These are phyloP conservation scores for Lentinus brumalis DNA, from an alignment of 768 basidiomycete genomes.

Conservation along the genomic window DNA sequence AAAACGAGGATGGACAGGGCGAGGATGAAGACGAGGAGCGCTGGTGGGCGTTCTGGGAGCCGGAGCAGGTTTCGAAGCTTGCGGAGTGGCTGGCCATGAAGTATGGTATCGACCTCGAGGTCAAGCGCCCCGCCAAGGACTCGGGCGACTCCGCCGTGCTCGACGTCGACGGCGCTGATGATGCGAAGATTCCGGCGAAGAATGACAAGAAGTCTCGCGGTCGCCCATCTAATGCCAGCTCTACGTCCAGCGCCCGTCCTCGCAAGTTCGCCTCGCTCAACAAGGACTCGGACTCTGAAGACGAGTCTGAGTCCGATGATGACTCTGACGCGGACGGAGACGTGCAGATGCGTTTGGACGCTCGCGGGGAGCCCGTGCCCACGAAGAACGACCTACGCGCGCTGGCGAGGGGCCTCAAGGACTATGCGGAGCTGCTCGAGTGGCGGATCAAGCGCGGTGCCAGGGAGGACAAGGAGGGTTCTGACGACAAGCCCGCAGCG, in stretches of 20 bases:
- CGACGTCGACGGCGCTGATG: background rate
- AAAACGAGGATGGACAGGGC: constrained; percentile 30
- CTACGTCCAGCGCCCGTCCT: background rate
- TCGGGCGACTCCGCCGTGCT: background rate
- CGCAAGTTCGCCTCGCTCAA: constrained; percentile 10
- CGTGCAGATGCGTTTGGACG: constrained; percentile 10
- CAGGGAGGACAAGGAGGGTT: constrained; percentile 26
- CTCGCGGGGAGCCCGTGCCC: constrained; percentile 21
- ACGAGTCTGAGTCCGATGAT: constrained; percentile 18
- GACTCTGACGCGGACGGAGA: constrained; percentile 19
- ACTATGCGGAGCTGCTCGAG: constrained; percentile 61
- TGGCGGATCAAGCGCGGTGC: constrained; percentile 49
- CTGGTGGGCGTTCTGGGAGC: constrained; percentile 82
- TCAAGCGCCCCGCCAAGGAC: constrained; percentile 1
- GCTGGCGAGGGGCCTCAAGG: constrained; percentile 55
- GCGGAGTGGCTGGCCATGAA: constrained; percentile 65
- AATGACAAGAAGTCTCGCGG: constrained; percentile 5
- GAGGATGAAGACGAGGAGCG: constrained; percentile 44
- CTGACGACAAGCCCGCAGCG: constrained; percentile 10
- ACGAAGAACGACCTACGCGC: constrained; percentile 39
- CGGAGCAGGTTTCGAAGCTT: constrained; percentile 62
- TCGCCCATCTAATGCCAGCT: constrained; percentile 9
- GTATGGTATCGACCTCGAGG: constrained; percentile 40
- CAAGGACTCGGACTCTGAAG: background rate
- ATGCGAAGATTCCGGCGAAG: background rate